Conservation (phyloP, 139 green algal genomes). For the Micractinium sp. region DNA sequence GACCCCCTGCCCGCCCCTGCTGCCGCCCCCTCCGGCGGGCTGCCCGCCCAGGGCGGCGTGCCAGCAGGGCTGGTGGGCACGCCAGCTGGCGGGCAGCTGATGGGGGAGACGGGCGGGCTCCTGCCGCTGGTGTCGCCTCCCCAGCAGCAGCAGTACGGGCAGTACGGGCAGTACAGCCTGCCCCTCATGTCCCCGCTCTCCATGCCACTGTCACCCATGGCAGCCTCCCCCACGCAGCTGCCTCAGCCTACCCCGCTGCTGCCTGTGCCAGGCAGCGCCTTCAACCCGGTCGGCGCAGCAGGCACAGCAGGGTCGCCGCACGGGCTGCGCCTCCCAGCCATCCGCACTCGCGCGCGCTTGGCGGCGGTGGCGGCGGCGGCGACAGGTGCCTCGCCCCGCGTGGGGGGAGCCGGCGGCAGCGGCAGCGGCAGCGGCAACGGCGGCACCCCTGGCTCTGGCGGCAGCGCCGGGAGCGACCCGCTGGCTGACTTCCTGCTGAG, state of each 20-base stretch:
- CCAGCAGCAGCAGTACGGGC: background rate
- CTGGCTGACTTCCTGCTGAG: conserved; percentile 24
- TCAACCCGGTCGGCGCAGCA: background rate
- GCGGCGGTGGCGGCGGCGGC: background rate
- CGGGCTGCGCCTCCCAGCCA: background rate
- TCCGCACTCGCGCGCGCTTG: background rate
- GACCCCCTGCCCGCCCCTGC: background rate
- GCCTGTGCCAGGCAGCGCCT: background rate
- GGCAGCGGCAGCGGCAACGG: background rate
- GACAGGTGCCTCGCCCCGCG: background rate
- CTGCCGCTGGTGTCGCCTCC: background rate
- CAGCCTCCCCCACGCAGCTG: background rate
- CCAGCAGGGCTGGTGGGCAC: background rate
- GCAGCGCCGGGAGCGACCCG: background rate
- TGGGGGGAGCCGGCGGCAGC: background rate
- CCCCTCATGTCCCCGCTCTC: background rate
- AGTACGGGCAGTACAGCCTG: background rate
- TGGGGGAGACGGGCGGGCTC: background rate
- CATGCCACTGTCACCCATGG: background rate
- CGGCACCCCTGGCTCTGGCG: background rate
- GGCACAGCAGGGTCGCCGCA: background rate
- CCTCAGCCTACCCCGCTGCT: background rate
- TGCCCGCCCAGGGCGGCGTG: background rate
- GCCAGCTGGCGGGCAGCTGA: background rate
- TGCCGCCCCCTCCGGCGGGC: background rate